These are phyloP conservation scores for Austroboletus olivaceoglutinosus DNA, from an alignment of 1,284 basidiomycete species.

Conservation along the genomic window DNA sequence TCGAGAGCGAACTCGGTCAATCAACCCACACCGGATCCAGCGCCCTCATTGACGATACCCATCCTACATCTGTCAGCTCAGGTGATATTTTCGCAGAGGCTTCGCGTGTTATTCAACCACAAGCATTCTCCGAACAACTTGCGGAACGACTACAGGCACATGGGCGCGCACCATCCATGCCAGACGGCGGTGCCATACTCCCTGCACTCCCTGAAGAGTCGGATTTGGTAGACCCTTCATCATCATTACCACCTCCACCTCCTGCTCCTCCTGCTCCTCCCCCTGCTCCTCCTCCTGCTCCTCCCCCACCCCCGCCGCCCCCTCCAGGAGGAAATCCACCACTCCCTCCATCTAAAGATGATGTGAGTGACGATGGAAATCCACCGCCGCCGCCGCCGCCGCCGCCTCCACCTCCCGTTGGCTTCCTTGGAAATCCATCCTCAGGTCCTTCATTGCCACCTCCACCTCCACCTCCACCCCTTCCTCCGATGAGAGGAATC, in stretches of 20 bases:
- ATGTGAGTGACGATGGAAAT: constrained; percentile 31
- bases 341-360: constrained; percentile 35
- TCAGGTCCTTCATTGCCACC: constrained; percentile 42
- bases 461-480: constrained; percentile 45
- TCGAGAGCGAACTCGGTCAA: constrained; percentile 54
- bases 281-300: constrained; percentile 29
- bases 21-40: constrained; percentile 48
- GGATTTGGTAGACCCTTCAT: constrained; percentile 22
- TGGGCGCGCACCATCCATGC: constrained; percentile 30
- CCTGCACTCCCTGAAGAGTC: constrained; percentile 41
- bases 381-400: constrained; percentile 35
- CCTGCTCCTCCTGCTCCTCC: constrained; percentile 24
- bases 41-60: constrained; percentile 48
- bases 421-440: constrained; percentile 29
- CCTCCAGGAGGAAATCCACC: constrained; percentile 16
- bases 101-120: constrained; percentile 37
- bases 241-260: constrained; percentile 36
- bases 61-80: constrained; percentile 57
- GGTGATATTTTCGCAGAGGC: constrained; percentile 36
- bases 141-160: constrained; percentile 43
- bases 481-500: constrained; percentile 41
- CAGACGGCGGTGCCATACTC: constrained; percentile 24
- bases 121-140: constrained; percentile 60
- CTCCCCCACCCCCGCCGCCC: constrained; percentile 36
- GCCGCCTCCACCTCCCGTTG: constrained; percentile 28